phyloP scores from a whole-genome alignment of 192 early-diverging fungal genomes.

The Coemansia sp. region DNA sequence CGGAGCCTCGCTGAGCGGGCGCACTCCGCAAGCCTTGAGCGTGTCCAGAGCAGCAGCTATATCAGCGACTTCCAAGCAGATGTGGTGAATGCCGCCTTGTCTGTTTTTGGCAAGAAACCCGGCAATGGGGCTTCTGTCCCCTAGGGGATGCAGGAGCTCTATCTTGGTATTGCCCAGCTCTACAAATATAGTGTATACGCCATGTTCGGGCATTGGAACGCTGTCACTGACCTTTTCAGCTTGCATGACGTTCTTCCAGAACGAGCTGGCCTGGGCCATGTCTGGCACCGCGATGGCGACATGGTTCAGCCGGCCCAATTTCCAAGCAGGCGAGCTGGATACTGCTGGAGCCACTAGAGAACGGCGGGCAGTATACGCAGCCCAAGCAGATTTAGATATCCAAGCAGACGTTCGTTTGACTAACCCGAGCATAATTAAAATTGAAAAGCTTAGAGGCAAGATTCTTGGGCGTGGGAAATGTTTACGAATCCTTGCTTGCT shows the following conservation, averaged over 20 bases:
- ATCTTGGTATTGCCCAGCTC: conserved; percentile 85
- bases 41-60: conserved; percentile 65
- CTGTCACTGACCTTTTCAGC: conserved; percentile 67
- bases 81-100: conserved; percentile 79
- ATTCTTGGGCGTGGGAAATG: conserved; percentile 5
- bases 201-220: conserved; percentile 74
- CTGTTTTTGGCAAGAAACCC: conserved; percentile 79
- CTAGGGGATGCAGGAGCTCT: conserved; percentile 72
- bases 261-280: conserved; percentile 63
- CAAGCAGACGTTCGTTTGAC: background rate
- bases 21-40: conserved; percentile 61
- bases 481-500: background rate
- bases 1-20: conserved; percentile 66
- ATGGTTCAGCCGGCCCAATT: conserved; percentile 74
- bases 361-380: conserved; percentile 7
- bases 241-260: conserved; percentile 68
- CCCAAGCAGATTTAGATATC: background rate
- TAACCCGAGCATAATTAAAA: background rate
- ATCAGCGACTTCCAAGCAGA: conserved; percentile 77
- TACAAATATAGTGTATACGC: conserved; percentile 84
- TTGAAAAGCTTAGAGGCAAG: background rate
- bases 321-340: conserved; percentile 56
- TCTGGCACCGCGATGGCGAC: conserved; percentile 80
- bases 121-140: conserved; percentile 73
- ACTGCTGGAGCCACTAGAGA: conserved; percentile 14